Evolutionary conservation across 495 filamentous ascomycete genomes (phyloP).

Genomic region (Chaetomium fimeti): DNA sequence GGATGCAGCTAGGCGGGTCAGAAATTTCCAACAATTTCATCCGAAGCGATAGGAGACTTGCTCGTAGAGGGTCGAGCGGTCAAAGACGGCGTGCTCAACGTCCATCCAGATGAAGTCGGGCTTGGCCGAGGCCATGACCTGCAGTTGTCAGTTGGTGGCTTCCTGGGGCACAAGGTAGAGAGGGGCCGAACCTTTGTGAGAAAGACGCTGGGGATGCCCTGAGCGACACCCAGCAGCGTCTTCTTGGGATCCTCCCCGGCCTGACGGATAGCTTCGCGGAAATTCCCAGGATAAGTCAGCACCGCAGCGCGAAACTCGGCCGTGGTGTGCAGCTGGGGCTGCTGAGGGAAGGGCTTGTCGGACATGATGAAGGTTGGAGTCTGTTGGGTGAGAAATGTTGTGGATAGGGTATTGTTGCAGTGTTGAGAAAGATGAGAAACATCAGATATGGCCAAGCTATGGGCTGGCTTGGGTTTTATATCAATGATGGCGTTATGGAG

Average conservation of each 20-base stretch:
- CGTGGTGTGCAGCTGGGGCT: conserved; percentile 18
- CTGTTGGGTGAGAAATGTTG: background rate
- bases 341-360: conserved; percentile 14
- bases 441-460: background rate
- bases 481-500: background rate
- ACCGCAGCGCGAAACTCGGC: conserved; percentile 20
- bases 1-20: conserved; percentile 12
- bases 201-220: conserved; percentile 14
- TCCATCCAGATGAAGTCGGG: conserved; percentile 14
- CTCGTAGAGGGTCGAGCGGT: conserved; percentile 14
- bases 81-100: conserved; percentile 8
- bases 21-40: background rate
- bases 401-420: background rate
- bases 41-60: background rate
- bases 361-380: conserved; percentile 7
- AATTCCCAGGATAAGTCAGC: conserved; percentile 22
- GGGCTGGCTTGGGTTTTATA: background rate
- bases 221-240: conserved; percentile 12
- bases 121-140: conserved; percentile 12
- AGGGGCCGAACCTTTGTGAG: conserved; percentile 6
- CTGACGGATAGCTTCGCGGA: conserved; percentile 13
- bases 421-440: background rate
- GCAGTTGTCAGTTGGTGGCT: background rate
- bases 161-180: too few species aligned
- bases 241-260: conserved; percentile 12